Base-by-base conservation (phyloP, 1,284 basidiomycete species). In the Trametes versicolor region DNA sequence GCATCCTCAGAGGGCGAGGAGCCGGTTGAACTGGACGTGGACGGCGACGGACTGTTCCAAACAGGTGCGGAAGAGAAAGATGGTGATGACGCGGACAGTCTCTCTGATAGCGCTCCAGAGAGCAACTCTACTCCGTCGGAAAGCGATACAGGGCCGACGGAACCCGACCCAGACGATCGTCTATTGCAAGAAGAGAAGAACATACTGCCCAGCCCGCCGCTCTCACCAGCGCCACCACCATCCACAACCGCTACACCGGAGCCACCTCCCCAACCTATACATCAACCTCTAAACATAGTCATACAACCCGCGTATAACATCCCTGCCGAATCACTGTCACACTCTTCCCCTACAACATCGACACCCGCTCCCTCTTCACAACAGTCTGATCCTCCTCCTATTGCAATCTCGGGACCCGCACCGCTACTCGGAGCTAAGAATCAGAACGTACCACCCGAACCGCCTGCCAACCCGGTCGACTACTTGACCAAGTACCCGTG, bases 401-500 rank as follows among this genome's bases (percentile, higher is more conserved):
- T 52, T 4, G 17, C 25, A 2, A 7, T 37, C 12, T 23, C 32
- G 9, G 39, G 27, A 17, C 13, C 19, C 6, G n/a, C 61, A 4
- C 7, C 59, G 12, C 10, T 13, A 1, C 56, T 52, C 3, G 39
- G 60, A 19, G 19, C 52, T 15, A 43, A 39, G 27, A 66, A 70
- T 39, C 52, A 58, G 56, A 66, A 64, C 25, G n/a, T 66, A 0
- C 60, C 63, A 8, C 68, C 68, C 8, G 62, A 59, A 10, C 53
- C 68, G 21, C 68, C 68, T 10, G 32, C 62, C 25, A 47, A 65
- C 17, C 68, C 68, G 1, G 58, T 64, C 8, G 62, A 60, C 9
- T 47, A 66, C 50, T 60, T 70, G 2, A 57, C 59, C 27, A 41
- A 63, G n/a, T 17, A 68, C 23, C 69, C 71, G 2, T 72, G 71